Percentiles rank a stretch among this genome's conserved stretches.
phyloP scores from a whole-genome alignment of 805 yeast species.

The Metschnikowia vanudenii region DNA sequence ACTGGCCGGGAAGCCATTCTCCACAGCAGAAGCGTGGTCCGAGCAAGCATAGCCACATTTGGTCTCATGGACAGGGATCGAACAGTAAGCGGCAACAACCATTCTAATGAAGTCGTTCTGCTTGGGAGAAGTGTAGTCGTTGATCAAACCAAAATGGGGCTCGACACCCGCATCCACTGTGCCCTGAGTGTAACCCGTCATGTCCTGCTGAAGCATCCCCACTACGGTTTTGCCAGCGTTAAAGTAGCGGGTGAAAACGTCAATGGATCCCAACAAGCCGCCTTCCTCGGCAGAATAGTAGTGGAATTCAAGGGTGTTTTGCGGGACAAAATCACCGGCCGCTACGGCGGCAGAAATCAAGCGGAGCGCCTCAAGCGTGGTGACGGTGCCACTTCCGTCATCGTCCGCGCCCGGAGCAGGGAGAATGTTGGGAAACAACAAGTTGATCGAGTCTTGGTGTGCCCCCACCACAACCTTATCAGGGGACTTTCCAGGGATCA shows the following conservation, averaged over 20 bases:
- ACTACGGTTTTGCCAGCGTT: conserved; percentile 51
- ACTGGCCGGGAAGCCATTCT: conserved; percentile 80
- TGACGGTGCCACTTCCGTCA: conserved; percentile 84
- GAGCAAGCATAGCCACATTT: conserved; percentile 91
- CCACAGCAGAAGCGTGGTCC: conserved; percentile 84
- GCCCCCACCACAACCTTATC: conserved; percentile 77
- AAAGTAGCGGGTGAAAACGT: conserved; percentile 61
- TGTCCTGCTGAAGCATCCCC: conserved; percentile 91
- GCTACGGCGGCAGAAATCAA: conserved; percentile 44
- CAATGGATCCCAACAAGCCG: conserved; percentile 83
- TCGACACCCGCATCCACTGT: conserved; percentile 48
- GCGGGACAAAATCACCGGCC: conserved; percentile 46
- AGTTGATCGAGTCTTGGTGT: conserved; percentile 83
- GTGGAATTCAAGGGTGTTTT: conserved; percentile 85
- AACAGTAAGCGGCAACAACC: conserved; percentile 60
- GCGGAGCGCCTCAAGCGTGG: conserved; percentile 73
- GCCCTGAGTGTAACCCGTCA: conserved; percentile 76
- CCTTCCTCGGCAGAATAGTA: conserved; percentile 96
- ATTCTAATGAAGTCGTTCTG: conserved; percentile 62
- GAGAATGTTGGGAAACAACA: conserved; percentile 63
- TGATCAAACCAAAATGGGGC: conserved; percentile 77
- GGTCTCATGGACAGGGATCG: conserved; percentile 70
- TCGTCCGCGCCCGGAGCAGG: conserved; percentile 96
- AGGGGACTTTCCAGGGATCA: conserved; percentile 49
- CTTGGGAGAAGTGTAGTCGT: conserved; percentile 58